A percentile compares a stretch with the other conserved stretches of the same genome.
phyloP scores from a whole-genome alignment of 371 early-diverging fungal species.

The Mucor saturninus region DNA sequence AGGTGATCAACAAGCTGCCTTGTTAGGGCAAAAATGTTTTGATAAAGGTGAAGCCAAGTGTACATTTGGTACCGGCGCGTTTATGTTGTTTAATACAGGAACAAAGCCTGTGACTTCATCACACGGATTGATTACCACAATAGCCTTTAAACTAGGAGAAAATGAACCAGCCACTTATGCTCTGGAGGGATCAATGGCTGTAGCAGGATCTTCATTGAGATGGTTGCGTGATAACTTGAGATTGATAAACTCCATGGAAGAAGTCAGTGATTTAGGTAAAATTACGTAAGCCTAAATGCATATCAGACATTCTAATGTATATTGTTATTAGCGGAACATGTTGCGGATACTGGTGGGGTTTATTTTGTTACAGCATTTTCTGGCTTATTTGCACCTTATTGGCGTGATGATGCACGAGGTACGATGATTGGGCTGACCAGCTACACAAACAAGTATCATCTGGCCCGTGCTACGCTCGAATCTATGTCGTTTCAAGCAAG shows the following conservation, averaged over 20 bases:
- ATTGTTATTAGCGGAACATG: slow-evolving; percentile 39
- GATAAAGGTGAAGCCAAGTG: slow-evolving; percentile 76
- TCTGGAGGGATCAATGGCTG: slow-evolving; percentile 94
- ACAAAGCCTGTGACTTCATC: slow-evolving; percentile 72
- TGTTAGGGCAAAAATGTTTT: slow-evolving; percentile 95
- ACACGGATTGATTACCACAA: slow-evolving; percentile 90
- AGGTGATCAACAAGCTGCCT: slow-evolving; percentile 97
- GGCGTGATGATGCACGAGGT: slow-evolving; percentile 93
- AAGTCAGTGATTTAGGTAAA: slow-evolving; percentile 69
- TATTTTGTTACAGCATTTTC: slow-evolving; percentile 96
- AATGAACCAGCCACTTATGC: slow-evolving; percentile 81
- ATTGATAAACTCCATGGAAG: slow-evolving; percentile 70
- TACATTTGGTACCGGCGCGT: slow-evolving; percentile 96
- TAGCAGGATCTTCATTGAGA: slow-evolving; percentile 92
- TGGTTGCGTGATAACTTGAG: slow-evolving; percentile 92
- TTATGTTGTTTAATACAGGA: slow-evolving; percentile 96
- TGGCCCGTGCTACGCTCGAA: slow-evolving; percentile 89
- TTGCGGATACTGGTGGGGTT: slow-evolving; percentile 85
- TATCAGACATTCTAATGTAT: neutral
- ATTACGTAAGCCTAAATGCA: slow-evolving; percentile 17
- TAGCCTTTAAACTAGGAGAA: slow-evolving; percentile 88
- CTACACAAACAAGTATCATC: slow-evolving; percentile 82
- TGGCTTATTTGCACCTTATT: slow-evolving; percentile 95
- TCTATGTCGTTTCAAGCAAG: slow-evolving; percentile 89
- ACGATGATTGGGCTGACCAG: slow-evolving; percentile 89